Evolutionary conservation across 2,329 filamentous ascomycete genomes (phyloP).

Genomic region (Anisogramma anomala): DNA sequence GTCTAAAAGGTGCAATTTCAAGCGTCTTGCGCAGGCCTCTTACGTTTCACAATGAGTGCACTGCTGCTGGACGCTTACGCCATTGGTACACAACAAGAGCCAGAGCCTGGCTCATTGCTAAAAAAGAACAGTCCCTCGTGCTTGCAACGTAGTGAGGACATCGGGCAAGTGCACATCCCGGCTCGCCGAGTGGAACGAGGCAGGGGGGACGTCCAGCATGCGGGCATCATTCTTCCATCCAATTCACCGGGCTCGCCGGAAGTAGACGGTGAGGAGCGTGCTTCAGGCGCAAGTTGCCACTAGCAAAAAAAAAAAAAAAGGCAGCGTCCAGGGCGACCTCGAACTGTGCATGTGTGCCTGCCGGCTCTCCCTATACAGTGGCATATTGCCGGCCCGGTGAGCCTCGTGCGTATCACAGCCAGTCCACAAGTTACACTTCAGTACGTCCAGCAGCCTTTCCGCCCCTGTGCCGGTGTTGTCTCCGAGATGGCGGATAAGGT

Average conservation of each 20-base stretch:
- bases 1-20: slow-evolving; percentile 5
- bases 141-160: neutral
- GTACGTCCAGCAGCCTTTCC: neutral
- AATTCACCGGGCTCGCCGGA: slow-evolving; percentile 3
- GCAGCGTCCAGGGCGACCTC: slow-evolving; percentile 4
- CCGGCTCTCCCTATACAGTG: too few relatives aligned
- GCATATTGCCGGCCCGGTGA: neutral
- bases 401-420: too few relatives aligned
- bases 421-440: neutral
- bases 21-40: too few relatives aligned
- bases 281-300: too few relatives aligned
- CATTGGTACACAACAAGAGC: slow-evolving; percentile 1
- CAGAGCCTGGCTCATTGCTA: neutral
- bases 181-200: neutral
- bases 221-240: neutral
- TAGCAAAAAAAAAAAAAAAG: too few relatives aligned
- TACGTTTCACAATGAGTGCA: slow-evolving; percentile 12
- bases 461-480: neutral
- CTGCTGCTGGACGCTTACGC: slow-evolving; percentile 5
- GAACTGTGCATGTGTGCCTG: slow-evolving; percentile 7
- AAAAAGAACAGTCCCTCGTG: slow-evolving; percentile 3
- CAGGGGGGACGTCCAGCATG: neutral
- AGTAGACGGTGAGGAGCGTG: too few relatives aligned
- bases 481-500: neutral
- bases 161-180: neutral